These are phyloP conservation scores for Annona cherimola DNA, from an alignment of 164 flowering plant genomes.

Conservation along the genomic window DNA sequence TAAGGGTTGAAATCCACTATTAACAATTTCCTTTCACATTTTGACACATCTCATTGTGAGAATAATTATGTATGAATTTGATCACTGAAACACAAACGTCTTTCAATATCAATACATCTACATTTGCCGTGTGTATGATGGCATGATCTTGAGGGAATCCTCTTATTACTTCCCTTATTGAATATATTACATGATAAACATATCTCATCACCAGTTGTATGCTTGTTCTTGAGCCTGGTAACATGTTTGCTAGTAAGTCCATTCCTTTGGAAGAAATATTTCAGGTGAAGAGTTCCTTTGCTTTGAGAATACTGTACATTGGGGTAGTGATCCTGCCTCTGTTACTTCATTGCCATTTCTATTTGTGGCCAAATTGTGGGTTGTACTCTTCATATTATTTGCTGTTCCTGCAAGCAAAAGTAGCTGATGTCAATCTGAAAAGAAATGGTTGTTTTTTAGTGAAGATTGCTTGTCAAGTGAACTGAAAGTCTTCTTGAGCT, in stretches of 20 bases:
- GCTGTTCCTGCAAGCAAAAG: slow-evolving; percentile 24
- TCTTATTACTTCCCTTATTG: neutral
- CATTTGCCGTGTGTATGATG: too few species aligned
- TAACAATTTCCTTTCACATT: too few species aligned
- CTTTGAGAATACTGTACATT: slow-evolving; percentile 12
- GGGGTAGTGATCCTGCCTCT: neutral
- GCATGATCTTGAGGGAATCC: neutral
- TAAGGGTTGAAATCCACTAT: too few species aligned
- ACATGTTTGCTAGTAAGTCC: slow-evolving; percentile 55
- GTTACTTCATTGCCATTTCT: slow-evolving; percentile 14
- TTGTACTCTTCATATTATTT: slow-evolving; percentile 12
- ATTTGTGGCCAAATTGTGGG: slow-evolving; percentile 6
- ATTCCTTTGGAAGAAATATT: slow-evolving; percentile 76
- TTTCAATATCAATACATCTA: too few species aligned
- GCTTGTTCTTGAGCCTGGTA: neutral
- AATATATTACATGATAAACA: neutral
- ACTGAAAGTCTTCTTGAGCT: too few species aligned
- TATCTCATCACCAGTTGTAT: neutral
- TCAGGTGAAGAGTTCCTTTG: slow-evolving; percentile 37
- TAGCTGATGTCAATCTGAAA: neutral
- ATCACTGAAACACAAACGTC: too few species aligned
- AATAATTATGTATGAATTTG: too few species aligned
- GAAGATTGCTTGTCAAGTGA: too few species aligned
- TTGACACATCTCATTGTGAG: too few species aligned
- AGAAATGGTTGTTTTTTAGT: neutral